Base-by-base conservation (phyloP, 306 rosid species). In the Oemleria cerasiformis region DNA sequence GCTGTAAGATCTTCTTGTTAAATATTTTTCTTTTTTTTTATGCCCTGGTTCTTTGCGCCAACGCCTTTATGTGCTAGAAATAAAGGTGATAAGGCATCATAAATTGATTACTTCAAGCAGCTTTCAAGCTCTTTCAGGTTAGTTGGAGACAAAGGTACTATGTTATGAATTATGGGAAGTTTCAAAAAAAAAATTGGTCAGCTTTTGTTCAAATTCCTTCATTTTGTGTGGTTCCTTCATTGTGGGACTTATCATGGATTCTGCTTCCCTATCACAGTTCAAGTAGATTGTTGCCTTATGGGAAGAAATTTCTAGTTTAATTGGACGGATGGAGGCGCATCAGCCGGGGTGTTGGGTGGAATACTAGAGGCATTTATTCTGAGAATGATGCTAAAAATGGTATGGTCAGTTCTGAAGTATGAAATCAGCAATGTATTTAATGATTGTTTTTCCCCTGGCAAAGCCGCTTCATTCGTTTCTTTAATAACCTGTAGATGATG, bases 311-410 rank as follows among this genome's bases (percentile, higher is more conserved):
- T n/a, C n/a, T n/a, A n/a, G n/a, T n/a, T n/a, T n/a, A n/a, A 88
- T 88, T 90, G 97, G 97, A 69, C 76, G 73, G 75, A 70, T 75
- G 94, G 87, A 71, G 82, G 91, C 75, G 70, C 91, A 2, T 92
- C 96, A 20, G 74, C 85, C 89, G 79, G 2, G 80, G 85, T 75
- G 84, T 78, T 19, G 86, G 82, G 45, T 87, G 96, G 96, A 80
- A 83, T 78, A 53, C 82, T 71, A 90, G 84, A 47, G 90, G 38
- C 59, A 8, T 77, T 20, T 6, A 20, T n/a, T n/a, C n/a, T n/a
- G n/a, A n/a, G n/a, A n/a, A 80, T 68, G 81, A 66, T 48, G 72
- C 50, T 39, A 75, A 76, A 21, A 73, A 77, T 13, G 84, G 85
- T 87, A 75, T 61, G 50, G 60, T 68, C 63, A 67, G 44, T 51